Base-by-base conservation (phyloP, 768 basidiomycete genomes). In the Leucosporidium yakuticum region DNA sequence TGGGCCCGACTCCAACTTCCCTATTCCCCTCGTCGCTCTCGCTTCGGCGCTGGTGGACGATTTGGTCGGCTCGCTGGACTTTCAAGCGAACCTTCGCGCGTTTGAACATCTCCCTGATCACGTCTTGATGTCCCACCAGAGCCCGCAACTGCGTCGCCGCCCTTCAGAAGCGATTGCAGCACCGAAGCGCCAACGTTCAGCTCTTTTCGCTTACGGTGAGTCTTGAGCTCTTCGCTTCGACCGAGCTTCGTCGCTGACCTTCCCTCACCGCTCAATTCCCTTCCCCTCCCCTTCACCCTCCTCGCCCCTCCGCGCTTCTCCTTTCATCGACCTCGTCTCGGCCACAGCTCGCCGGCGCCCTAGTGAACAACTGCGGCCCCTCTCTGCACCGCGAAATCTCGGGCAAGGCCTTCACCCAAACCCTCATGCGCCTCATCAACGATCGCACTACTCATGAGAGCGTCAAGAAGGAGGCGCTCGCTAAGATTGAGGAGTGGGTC, bases 101-200 rank as follows among this genome's bases (percentile, higher is more conserved):
- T n/a, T n/a, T n/a, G n/a, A n/a, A n/a, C 34, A 8, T 44, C 39
- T 8, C 14, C 2, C 39, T 44, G 39, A 44, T 15, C 39, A 7
- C 2, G 5, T 27, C 36, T 44, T 60, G 31, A 39, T 27, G 54
- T 60, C n/a, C n/a, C n/a, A 21, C n/a, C 80, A 97, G 95, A 17
- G 91, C 95, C 14, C 88, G 88, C 63, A 86, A 88, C 74, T 90
- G 90, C 64, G 84, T 94, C 68, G 87, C 87, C 19, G 84, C 95
- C 0, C 76, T 96, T 39, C 83, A 93, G 75, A 97, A 94, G 79
- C 90, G 96, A 7, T 83, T 99, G 3, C 84, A 88, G 15, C 96
- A 99, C 79, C 86, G 96, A 25, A 96, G 90, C 77, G 89, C 96
- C 3, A 99, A 95, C 74, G 96, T 99, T 3, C 96, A 99, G 80